A percentile compares a stretch with the other conserved stretches of the same genome.
Evolutionary conservation across 768 basidiomycete species (phyloP).

Genomic region (Lactarius evosmus): DNA sequence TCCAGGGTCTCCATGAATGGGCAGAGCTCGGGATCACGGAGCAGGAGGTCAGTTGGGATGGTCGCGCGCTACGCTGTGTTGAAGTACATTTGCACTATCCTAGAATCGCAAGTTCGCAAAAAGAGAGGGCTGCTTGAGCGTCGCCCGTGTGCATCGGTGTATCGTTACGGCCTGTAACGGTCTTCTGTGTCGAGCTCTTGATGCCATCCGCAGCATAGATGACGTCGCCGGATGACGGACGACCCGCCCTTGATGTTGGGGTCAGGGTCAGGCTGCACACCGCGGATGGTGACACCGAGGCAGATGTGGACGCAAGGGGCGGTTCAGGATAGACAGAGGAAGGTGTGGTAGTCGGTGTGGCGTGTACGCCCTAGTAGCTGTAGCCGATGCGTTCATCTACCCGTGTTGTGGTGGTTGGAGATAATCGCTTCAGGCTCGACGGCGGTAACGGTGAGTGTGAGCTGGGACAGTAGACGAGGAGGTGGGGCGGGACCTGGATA

Average conservation of each 20-base stretch:
- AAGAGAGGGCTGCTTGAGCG: no score
- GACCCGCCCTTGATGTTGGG: slow-evolving; percentile 30
- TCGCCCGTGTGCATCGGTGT: slow-evolving; percentile 54
- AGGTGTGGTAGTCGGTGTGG: slow-evolving; percentile 42
- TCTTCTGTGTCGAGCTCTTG: slow-evolving; percentile 49
- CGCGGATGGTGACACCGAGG: slow-evolving; percentile 36
- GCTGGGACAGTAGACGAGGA: no score
- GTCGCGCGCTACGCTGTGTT: slow-evolving; percentile 61
- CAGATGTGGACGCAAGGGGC: slow-evolving; percentile 35
- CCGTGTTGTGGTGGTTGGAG: no score
- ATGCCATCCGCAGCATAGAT: slow-evolving; percentile 40
- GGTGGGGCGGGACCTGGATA: no score
- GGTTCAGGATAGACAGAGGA: slow-evolving; percentile 37
- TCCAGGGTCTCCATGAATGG: slow-evolving; percentile 49
- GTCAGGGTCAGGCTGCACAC: slow-evolving; percentile 34
- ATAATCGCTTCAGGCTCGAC: no score
- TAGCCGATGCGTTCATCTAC: no score
- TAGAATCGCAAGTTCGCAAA: no score
- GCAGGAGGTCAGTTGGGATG: slow-evolving; percentile 44
- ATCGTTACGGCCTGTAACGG: slow-evolving; percentile 46
- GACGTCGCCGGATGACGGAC: slow-evolving; percentile 38
- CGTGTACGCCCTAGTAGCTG: no score
- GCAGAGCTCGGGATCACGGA: slow-evolving; percentile 51
- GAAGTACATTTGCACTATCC: no score
- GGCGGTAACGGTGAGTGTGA: no score